phyloP scores from a whole-genome alignment of 2,329 filamentous ascomycete genomes.

The Beauveria caledonica region DNA sequence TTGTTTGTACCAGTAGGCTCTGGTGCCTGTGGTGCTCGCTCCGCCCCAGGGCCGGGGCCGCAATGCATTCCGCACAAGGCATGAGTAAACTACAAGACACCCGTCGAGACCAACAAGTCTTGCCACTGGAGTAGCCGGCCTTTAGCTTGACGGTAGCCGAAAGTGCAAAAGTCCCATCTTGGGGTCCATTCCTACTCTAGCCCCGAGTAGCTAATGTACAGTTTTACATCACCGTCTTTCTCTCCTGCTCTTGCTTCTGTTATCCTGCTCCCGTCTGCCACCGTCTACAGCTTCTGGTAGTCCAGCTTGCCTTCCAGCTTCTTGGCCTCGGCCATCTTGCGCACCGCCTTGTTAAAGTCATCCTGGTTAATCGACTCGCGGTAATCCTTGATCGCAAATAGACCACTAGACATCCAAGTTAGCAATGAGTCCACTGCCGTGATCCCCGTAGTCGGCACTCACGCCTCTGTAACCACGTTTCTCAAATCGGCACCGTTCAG shows the following conservation, averaged over 20 bases:
- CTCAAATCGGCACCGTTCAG: slow-evolving; percentile 95
- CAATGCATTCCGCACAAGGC: not conserved
- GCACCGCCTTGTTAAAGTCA: slow-evolving; percentile 98
- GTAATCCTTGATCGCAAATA: slow-evolving; percentile 98
- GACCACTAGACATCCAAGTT: slow-evolving; percentile 47
- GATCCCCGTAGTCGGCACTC: slow-evolving; percentile 36
- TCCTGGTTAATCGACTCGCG: slow-evolving; percentile 94
- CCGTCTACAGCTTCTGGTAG: slow-evolving; percentile 79
- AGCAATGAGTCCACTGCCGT: not conserved
- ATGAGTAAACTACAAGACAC: not conserved
- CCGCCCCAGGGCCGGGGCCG: not conserved
- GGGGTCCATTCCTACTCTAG: slow-evolving; percentile 1
- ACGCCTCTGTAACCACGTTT: slow-evolving; percentile 98
- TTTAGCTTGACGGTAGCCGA: not conserved
- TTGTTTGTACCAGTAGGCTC: not conserved
- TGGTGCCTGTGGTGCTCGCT: not conserved
- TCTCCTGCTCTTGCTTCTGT: not conserved
- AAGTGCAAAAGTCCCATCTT: not conserved
- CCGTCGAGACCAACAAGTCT: not conserved
- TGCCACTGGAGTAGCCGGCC: not conserved
- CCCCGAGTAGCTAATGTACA: slow-evolving; percentile 11
- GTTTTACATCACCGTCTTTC: not conserved
- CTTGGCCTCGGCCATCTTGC: slow-evolving; percentile 95
- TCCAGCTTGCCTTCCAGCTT: slow-evolving; percentile 97
- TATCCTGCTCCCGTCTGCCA: not conserved